Evolutionary conservation across 148 eudicot genomes (phyloP), one percentile per base, ranked within the genome.

Genomic region (Pouteria glomerata): DNA sequence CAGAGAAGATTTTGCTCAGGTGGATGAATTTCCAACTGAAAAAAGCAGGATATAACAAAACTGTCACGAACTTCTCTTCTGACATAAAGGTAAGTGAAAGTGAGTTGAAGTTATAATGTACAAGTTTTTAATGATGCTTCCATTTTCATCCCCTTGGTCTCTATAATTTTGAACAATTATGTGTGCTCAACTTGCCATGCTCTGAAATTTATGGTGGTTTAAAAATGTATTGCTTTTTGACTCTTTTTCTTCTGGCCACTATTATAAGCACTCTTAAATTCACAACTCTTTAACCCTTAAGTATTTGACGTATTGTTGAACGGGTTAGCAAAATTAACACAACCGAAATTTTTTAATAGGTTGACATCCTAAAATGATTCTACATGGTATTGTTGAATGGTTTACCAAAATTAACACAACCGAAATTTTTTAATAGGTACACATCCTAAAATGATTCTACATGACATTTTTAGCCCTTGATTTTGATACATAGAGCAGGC

Each of bases 11-110:
- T 53, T 81, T 96, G 79, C 83, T 96, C 74, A 80, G 97, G 82
- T 96, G 99, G 99, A 96, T 96, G 99, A 96, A 96, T 77, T 96
- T 90, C 77, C 97, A 90, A 59, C 85, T 96, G 48, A 85, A 72
- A 74, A 96, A 92, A 77, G 73, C 94, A 51, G 85, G 41, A 68
- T 92, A 88, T 84, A 69, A 53, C 74, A 96, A 86, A 83, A 81
- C 82, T 50, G 84, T 92, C 78, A 85, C 96, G 59, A 96, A 96
- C 72, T 96, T 96, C 80, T 96, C 99, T 57, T 83, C 96, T 39
- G 99, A 96, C 73, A 85, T 96, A 68, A 96, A 96, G 97, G 99
- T 96, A 82, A 45, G 6, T 59, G 23, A 55, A 19, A 23, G 60
- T 50, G 55, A 42, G 6, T 55, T 70, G 31, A 23, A 16, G 51